Conservation (phyloP, 345 rosid genomes). For the Barbarea vulgaris region DNA sequence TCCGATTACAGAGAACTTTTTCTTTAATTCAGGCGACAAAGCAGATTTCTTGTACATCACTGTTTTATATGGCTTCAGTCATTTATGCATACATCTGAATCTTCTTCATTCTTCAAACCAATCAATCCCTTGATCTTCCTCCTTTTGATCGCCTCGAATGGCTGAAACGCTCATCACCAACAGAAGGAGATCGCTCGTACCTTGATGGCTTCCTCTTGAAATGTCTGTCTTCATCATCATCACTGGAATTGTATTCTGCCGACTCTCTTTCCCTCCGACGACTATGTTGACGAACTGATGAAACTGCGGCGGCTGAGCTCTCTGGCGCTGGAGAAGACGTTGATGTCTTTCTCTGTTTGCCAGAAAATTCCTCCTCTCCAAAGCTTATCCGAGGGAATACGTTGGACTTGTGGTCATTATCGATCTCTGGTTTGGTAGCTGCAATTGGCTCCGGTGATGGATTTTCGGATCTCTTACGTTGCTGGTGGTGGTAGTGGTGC, state of each 20-base stretch:
- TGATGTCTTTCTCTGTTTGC: conserved; percentile 64
- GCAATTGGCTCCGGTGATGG: conserved; percentile 31
- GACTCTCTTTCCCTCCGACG: conserved; percentile 28
- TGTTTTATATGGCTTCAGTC: neutral
- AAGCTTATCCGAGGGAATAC: conserved; percentile 89
- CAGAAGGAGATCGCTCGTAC: conserved; percentile 66
- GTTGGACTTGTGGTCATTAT: conserved; percentile 51
- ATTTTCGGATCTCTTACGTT: conserved; percentile 26
- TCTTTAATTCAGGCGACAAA: neutral
- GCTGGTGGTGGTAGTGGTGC: neutral
- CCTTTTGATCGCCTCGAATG: conserved; percentile 34
- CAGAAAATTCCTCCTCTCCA: conserved; percentile 52
- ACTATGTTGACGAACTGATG: conserved; percentile 33
- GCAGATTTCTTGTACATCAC: neutral
- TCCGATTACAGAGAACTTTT: conserved; percentile 9
- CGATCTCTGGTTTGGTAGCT: conserved; percentile 30
- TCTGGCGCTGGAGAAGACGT: conserved; percentile 51
- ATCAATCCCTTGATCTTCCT: conserved; percentile 27
- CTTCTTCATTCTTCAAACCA: neutral
- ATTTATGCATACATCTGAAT: neutral
- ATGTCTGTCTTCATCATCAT: conserved; percentile 81
- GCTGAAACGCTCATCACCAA: conserved; percentile 26
- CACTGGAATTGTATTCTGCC: conserved; percentile 71
- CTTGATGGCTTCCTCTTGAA: conserved; percentile 91
- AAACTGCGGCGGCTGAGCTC: neutral